These are phyloP conservation scores for Phialophora verrucosa DNA, from an alignment of 2,329 filamentous ascomycete species.

Conservation along the genomic window DNA sequence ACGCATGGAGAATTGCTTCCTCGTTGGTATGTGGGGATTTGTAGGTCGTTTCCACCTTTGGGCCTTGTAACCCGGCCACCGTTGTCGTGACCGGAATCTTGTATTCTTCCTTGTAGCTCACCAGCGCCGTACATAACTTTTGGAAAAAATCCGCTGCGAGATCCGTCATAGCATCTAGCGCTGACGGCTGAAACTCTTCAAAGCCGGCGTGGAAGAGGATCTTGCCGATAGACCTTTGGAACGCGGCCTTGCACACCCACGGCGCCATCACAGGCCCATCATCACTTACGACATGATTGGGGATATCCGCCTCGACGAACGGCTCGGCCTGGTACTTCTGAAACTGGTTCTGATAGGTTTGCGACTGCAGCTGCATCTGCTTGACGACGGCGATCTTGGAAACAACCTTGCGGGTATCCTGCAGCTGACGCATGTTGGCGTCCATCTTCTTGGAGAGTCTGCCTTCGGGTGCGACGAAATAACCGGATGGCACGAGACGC, in stretches of 20 bases:
- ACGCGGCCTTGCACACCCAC: conserved; percentile 77
- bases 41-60: conserved; percentile 49
- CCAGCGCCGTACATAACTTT: conserved; percentile 79
- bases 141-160: conserved; percentile 88
- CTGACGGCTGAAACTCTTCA: conserved; percentile 94
- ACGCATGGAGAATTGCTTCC: conserved; percentile 83
- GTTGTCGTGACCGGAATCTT: conserved; percentile 64
- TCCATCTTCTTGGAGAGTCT: conserved; percentile 80
- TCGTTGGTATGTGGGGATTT: conserved; percentile 78
- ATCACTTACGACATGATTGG: conserved; percentile 87
- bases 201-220: conserved; percentile 96
- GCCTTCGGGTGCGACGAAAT: conserved; percentile 77
- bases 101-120: conserved; percentile 81
- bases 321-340: conserved; percentile 92
- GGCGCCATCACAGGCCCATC: conserved; percentile 86
- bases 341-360: conserved; percentile 98
- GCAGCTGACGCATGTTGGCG: conserved; percentile 90
- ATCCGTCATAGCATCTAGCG: conserved; percentile 86
- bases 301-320: conserved; percentile 84
- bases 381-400: conserved; percentile 98
- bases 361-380: conserved; percentile 98
- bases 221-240: conserved; percentile 91
- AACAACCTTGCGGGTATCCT: conserved; percentile 93
- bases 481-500: conserved; percentile 73
- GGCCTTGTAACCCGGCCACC: conserved; percentile 1